phyloP scores from a whole-genome alignment of 176 grass and related monocot genomes.

The Avena eriantha region DNA sequence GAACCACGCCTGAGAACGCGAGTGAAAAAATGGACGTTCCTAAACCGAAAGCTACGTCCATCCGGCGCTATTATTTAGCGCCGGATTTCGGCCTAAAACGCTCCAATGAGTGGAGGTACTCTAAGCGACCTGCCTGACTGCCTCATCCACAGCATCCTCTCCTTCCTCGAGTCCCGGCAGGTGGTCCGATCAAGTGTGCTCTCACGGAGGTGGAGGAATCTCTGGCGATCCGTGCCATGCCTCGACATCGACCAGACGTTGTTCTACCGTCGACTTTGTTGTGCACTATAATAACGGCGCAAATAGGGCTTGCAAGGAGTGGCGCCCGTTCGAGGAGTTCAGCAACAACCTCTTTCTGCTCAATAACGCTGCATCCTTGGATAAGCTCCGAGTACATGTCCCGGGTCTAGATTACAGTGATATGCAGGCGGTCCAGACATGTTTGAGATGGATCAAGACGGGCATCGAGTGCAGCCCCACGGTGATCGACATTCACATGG shows the following conservation, averaged over 20 bases:
- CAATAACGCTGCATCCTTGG: neutral
- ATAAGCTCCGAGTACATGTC: neutral
- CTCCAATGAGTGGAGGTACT: neutral
- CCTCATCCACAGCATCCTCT: neutral
- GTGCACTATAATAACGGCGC: too few relatives aligned
- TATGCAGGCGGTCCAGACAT: neutral
- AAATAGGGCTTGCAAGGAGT: neutral
- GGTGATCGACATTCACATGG: neutral
- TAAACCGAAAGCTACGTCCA: too few relatives aligned
- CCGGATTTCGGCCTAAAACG: too few relatives aligned
- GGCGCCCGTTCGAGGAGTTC: neutral
- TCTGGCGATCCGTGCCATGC: neutral
- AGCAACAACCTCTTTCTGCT: neutral
- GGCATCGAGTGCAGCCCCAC: neutral
- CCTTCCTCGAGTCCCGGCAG: slow-evolving; percentile 7
- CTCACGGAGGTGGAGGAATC: neutral
- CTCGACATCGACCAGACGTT: neutral
- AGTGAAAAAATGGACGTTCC: too few relatives aligned
- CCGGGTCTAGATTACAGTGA: neutral
- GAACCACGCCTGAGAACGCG: too few relatives aligned
- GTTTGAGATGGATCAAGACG: neutral
- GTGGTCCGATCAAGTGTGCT: neutral
- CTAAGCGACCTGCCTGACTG: neutral
- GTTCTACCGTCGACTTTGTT: neutral
- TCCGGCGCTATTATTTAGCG: too few relatives aligned